Percentiles rank a stretch among this genome's conserved stretches.
phyloP scores from a whole-genome alignment of 2,329 filamentous ascomycete species.

The Aspergillaceae sp. region DNA sequence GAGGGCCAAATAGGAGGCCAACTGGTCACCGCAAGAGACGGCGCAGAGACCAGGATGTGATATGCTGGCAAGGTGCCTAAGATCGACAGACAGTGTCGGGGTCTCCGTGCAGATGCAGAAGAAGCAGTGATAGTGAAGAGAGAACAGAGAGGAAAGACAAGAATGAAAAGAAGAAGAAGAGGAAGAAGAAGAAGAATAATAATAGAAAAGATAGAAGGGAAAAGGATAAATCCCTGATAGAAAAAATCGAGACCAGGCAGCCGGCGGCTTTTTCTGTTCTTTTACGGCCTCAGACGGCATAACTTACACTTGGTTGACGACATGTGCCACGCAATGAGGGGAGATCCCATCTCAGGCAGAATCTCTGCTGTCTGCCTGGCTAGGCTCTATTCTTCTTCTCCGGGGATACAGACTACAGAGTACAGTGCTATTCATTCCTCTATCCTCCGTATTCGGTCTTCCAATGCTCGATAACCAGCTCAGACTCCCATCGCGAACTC shows the following conservation, averaged over 20 bases:
- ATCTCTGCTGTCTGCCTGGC: too few species aligned
- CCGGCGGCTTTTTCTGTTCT: neutral
- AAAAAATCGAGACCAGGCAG: too few species aligned
- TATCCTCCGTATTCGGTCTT: too few species aligned
- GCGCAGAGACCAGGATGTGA: neutral
- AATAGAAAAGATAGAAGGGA: too few species aligned
- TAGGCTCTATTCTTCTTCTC: too few species aligned
- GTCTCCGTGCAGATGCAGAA: neutral
- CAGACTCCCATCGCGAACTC: too few species aligned
- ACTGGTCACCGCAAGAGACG: neutral
- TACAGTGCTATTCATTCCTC: too few species aligned
- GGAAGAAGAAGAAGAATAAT: conserved; percentile 5
- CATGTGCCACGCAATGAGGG: conserved; percentile 21
- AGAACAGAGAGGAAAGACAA: conserved; percentile 1
- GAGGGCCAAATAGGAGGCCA: too few species aligned
- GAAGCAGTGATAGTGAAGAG: neutral
- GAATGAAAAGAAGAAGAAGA: conserved; percentile 4
- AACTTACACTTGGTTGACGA: conserved; percentile 13
- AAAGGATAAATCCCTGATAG: too few species aligned
- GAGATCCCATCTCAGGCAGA: conserved; percentile 1
- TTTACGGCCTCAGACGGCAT: neutral
- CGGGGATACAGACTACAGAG: too few species aligned
- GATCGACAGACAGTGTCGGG: neutral
- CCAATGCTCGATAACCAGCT: too few species aligned
- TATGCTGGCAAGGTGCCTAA: neutral